Conservation (phyloP, 2,329 filamentous ascomycete species). For the Mycogone perniciosa region DNA sequence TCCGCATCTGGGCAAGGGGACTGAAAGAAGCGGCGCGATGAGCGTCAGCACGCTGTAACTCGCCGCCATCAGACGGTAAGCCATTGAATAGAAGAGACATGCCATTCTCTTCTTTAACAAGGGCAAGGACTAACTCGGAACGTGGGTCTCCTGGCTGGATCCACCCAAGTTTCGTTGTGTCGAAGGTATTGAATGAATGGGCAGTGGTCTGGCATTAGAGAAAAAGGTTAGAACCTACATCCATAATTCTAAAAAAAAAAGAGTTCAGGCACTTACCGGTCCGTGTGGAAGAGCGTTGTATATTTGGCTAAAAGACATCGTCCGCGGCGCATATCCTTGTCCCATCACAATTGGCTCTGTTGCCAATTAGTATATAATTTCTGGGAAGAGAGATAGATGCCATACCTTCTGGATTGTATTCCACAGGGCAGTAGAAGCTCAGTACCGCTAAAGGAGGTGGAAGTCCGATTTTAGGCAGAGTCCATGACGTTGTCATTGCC, state of each 20-base stretch:
- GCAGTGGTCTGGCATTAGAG: constrained; percentile 2
- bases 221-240: background rate
- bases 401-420: constrained; percentile 16
- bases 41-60: constrained; percentile 9
- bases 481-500: constrained; percentile 32
- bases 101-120: constrained; percentile 17
- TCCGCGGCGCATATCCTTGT: constrained; percentile 13
- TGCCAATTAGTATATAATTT: background rate
- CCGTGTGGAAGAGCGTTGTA: constrained; percentile 7
- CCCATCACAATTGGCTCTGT: constrained; percentile 14
- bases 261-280: constrained; percentile 1
- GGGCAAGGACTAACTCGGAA: constrained; percentile 16
- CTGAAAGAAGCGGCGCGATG: constrained; percentile 14
- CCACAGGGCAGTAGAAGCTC: constrained; percentile 16
- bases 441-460: constrained; percentile 13
- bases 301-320: constrained; percentile 14
- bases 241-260: background rate
- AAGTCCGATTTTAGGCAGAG: constrained; percentile 5
- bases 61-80: constrained; percentile 7
- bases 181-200: constrained; percentile 14
- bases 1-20: constrained; percentile 15
- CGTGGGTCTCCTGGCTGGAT: constrained; percentile 14
- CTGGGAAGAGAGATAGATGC: background rate
- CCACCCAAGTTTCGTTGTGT: constrained; percentile 17
- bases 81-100: constrained; percentile 18